These are phyloP conservation scores for Chytriomyces sp. DNA, from an alignment of 192 early-diverging fungal species.

Conservation along the genomic window DNA sequence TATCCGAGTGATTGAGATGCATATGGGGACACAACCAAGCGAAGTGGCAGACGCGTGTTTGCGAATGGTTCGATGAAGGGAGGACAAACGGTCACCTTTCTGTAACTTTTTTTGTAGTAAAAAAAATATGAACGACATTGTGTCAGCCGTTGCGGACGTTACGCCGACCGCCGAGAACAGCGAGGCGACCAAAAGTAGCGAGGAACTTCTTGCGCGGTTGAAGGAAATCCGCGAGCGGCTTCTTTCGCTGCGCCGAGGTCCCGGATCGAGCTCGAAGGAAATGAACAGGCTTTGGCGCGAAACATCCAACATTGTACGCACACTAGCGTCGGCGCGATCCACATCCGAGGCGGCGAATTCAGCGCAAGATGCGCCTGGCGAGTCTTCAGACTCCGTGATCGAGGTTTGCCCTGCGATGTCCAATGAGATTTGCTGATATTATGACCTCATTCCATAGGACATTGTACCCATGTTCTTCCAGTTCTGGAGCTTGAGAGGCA, in stretches of 20 bases:
- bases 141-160: too few relatives aligned
- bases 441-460: background rate
- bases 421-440: too few relatives aligned
- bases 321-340: background rate
- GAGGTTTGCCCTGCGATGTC: background rate
- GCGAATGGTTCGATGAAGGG: constrained; percentile 1
- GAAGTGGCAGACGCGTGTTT: constrained; percentile 10
- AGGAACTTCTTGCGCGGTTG: constrained; percentile 9
- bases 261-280: constrained; percentile 10
- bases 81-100: too few relatives aligned
- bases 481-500: constrained; percentile 24
- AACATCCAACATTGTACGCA: constrained; percentile 11
- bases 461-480: constrained; percentile 29
- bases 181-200: background rate
- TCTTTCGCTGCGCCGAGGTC: constrained; percentile 2
- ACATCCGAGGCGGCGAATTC: too few relatives aligned
- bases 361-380: background rate
- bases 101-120: too few relatives aligned
- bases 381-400: constrained; percentile 12
- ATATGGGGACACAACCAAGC: background rate
- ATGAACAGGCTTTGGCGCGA: constrained; percentile 18
- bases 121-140: too few relatives aligned
- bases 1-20: constrained; percentile 7
- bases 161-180: too few relatives aligned
- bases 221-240: constrained; percentile 28